Evolutionary conservation across 169 alveolate genomes (phyloP).

Genomic region (Pseudocohnilembus persalinus): DNA sequence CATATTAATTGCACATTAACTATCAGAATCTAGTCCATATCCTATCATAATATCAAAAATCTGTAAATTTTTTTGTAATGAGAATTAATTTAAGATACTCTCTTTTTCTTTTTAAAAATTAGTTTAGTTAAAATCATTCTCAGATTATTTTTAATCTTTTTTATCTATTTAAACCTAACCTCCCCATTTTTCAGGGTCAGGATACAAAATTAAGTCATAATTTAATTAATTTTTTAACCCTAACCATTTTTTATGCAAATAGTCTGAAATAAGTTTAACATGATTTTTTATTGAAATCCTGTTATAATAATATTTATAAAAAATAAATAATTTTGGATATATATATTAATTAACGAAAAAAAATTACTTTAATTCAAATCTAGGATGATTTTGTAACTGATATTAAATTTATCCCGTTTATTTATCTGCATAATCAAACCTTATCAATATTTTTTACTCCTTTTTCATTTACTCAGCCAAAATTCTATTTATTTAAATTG

Average conservation of each 20-base stretch:
- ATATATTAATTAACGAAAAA: too few relatives aligned
- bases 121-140: too few relatives aligned
- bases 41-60: neutral
- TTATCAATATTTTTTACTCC: neutral
- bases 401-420: neutral
- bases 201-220: neutral
- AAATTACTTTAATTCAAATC: neutral
- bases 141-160: too few relatives aligned
- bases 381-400: neutral
- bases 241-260: neutral
- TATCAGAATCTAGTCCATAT: too few relatives aligned
- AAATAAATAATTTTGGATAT: neutral
- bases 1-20: too few relatives aligned
- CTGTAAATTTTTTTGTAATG: too few relatives aligned
- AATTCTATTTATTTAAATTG: too few relatives aligned
- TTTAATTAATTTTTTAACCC: neutral
- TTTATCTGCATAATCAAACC: neutral
- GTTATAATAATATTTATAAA: too few relatives aligned
- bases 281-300: neutral
- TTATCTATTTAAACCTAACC: neutral
- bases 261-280: neutral
- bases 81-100: too few relatives aligned
- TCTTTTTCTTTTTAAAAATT: too few relatives aligned
- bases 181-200: neutral
- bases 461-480: too few relatives aligned